Evolutionary conservation across 805 yeast genomes (phyloP).

Genomic region (Monosporozyma solicola): DNA sequence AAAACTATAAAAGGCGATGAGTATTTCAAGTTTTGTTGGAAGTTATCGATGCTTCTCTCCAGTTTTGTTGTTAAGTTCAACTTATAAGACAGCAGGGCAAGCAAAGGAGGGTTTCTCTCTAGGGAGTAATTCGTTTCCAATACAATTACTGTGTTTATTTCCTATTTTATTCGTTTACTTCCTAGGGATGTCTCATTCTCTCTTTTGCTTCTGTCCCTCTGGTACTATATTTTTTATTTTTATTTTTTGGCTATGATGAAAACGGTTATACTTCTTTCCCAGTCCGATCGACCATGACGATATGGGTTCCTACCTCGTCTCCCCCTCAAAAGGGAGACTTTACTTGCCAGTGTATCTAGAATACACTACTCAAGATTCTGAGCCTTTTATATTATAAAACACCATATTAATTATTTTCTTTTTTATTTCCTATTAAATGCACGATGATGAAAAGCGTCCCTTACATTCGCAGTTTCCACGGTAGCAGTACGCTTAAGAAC

Average conservation of each 20-base stretch:
- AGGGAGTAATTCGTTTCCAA: background rate
- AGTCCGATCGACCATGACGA: conserved; percentile 93
- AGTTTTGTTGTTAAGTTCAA: background rate
- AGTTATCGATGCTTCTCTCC: background rate
- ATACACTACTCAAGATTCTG: conserved; percentile 26
- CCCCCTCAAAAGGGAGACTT: conserved; percentile 36
- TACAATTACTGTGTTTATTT: background rate
- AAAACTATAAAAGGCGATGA: background rate
- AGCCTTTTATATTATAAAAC: conserved; percentile 16
- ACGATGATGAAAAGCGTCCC: conserved; percentile 64
- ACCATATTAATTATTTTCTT: background rate
- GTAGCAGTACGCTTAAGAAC: conserved; percentile 76
- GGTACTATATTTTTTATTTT: background rate
- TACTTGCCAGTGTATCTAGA: conserved; percentile 72
- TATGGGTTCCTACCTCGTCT: conserved; percentile 46
- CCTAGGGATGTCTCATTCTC: background rate
- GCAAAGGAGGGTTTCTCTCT: background rate
- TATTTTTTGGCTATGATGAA: conserved; percentile 33
- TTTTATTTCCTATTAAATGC: conserved; percentile 8
- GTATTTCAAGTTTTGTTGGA: background rate
- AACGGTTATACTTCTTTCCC: conserved; percentile 77
- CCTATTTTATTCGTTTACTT: background rate
- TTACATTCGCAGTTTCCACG: conserved; percentile 96
- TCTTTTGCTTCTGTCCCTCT: background rate
- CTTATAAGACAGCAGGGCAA: background rate